phyloP scores from a whole-genome alignment of 176 grass and related monocot species.

The Zoysia pacifica region DNA sequence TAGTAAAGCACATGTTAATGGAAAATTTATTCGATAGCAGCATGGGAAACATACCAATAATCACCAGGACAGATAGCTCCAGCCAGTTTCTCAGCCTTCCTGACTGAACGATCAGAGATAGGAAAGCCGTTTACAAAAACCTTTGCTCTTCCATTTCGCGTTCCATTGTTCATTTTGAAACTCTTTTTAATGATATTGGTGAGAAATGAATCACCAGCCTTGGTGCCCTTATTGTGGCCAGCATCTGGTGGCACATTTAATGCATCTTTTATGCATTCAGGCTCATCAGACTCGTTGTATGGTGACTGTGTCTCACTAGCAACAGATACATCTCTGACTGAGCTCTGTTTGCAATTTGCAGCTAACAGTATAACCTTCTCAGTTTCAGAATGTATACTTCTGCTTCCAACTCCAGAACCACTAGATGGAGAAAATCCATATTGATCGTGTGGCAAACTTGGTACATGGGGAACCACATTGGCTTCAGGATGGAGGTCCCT shows the following conservation, averaged over 20 bases:
- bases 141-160: constrained; percentile 47
- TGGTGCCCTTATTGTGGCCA: constrained; percentile 39
- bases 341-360: constrained; percentile 71
- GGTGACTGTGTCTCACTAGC: constrained; percentile 64
- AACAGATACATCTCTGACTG: constrained; percentile 70
- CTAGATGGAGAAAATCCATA: constrained; percentile 52
- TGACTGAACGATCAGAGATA: constrained; percentile 62
- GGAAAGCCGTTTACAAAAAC: constrained; percentile 83
- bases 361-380: constrained; percentile 65
- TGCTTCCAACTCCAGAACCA: constrained; percentile 64
- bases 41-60: constrained; percentile 64
- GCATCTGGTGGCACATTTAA: constrained; percentile 43
- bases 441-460: constrained; percentile 64
- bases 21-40: constrained; percentile 30
- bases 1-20: constrained; percentile 31
- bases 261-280: constrained; percentile 50
- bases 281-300: constrained; percentile 51
- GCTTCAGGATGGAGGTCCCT: constrained; percentile 48
- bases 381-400: constrained; percentile 72
- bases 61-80: constrained; percentile 78
- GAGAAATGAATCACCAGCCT: constrained; percentile 71
- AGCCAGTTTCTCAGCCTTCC: constrained; percentile 85
- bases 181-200: constrained; percentile 87
- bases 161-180: constrained; percentile 63
- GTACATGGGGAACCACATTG: constrained; percentile 48